phyloP scores from a whole-genome alignment of 495 filamentous ascomycete genomes.

The Penicillium coprophilum region DNA sequence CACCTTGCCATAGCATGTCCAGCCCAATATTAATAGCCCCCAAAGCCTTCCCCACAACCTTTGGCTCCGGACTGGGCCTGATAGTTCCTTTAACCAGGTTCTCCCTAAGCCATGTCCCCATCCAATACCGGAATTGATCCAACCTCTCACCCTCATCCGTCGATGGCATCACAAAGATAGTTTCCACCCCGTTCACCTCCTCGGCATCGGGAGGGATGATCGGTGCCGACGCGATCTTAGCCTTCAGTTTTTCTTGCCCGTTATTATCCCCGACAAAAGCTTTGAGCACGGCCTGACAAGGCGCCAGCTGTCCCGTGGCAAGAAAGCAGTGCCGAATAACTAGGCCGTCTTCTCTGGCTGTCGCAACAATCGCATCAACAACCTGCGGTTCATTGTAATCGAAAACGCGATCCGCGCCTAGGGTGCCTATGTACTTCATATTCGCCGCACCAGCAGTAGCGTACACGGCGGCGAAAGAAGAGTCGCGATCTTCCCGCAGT shows the following conservation, averaged over 20 bases:
- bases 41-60: slow-evolving; percentile 46
- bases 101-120: slow-evolving; percentile 45
- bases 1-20: slow-evolving; percentile 40
- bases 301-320: slow-evolving; percentile 34
- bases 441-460: slow-evolving; percentile 50
- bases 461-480: slow-evolving; percentile 39
- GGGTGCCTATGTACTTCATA: slow-evolving; percentile 39
- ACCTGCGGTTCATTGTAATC: slow-evolving; percentile 27
- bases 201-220: slow-evolving; percentile 30
- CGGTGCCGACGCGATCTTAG: slow-evolving; percentile 42
- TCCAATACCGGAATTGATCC: slow-evolving; percentile 39
- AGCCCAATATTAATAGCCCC: slow-evolving; percentile 44
- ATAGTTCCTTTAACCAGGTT: slow-evolving; percentile 41
- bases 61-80: slow-evolving; percentile 46
- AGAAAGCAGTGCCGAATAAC: slow-evolving; percentile 44
- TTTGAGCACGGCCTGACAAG: slow-evolving; percentile 40
- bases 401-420: slow-evolving; percentile 42
- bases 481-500: slow-evolving; percentile 31
- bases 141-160: slow-evolving; percentile 32
- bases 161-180: slow-evolving; percentile 40
- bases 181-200: slow-evolving; percentile 38
- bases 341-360: slow-evolving; percentile 41
- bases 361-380: slow-evolving; percentile 42
- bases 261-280: slow-evolving; percentile 28
- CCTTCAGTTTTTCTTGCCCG: slow-evolving; percentile 10